Conservation (phyloP, 192 early-diverging fungal genomes). For the Coemansia sp. region DNA sequence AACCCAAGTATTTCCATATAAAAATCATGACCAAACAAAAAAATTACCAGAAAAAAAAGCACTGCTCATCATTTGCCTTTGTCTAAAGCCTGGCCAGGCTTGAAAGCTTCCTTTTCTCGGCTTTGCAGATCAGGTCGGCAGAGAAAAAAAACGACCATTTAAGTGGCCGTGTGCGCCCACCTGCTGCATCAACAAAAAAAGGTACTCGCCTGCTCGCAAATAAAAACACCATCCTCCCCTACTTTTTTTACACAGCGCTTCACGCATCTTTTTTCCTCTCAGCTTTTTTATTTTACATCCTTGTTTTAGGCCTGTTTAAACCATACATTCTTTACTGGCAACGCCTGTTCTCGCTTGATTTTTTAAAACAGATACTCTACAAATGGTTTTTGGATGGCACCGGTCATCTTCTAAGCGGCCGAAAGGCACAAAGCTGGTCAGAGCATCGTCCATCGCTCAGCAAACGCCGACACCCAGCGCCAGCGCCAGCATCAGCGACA, state of each 20-base stretch:
- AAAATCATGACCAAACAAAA: too few species aligned
- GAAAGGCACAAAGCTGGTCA: constrained; percentile 5
- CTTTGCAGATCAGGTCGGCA: too few species aligned
- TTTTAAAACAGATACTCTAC: neutral
- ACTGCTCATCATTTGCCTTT: neutral
- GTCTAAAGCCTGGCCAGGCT: too few species aligned
- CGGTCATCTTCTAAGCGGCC: constrained; percentile 6
- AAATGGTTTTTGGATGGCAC: constrained; percentile 48
- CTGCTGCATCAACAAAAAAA: neutral
- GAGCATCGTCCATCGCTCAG: neutral
- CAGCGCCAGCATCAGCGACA: neutral
- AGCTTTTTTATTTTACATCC: neutral
- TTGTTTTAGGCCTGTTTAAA: neutral
- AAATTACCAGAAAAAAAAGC: neutral
- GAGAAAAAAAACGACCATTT: neutral
- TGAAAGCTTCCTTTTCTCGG: too few species aligned
- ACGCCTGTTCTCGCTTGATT: too few species aligned
- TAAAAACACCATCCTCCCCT: too few species aligned
- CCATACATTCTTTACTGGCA: too few species aligned
- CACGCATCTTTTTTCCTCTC: neutral
- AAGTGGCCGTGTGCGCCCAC: neutral
- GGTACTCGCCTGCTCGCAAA: too few species aligned
- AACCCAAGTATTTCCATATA: too few species aligned
- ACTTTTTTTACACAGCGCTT: too few species aligned
- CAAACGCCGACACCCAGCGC: neutral